Conservation (phyloP, 2,329 filamentous ascomycete genomes). For the Trichoderma polysporum region DNA sequence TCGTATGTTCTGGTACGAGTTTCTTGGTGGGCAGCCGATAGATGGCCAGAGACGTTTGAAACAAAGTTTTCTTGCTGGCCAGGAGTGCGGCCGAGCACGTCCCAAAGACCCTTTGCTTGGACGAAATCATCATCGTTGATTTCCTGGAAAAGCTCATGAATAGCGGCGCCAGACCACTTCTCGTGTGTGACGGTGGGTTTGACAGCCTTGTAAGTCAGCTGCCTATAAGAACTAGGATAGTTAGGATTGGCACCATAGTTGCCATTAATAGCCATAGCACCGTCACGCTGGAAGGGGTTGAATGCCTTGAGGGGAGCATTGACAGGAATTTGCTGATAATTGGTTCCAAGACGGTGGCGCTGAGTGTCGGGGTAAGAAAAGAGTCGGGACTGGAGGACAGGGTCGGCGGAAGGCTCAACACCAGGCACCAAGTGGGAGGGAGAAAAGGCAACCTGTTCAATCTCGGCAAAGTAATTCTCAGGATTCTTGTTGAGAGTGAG, state of each 20-base stretch:
- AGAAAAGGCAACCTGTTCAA: conserved; percentile 67
- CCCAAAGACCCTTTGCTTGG: conserved; percentile 50
- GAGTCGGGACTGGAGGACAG: conserved; percentile 59
- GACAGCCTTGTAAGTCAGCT: conserved; percentile 44
- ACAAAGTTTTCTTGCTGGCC: conserved; percentile 64
- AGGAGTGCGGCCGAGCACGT: conserved; percentile 45
- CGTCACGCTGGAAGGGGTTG: conserved; percentile 73
- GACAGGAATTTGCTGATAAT: conserved; percentile 64
- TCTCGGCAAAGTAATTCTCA: conserved; percentile 67
- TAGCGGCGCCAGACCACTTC: conserved; percentile 47
- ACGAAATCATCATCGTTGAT: conserved; percentile 51
- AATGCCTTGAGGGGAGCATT: conserved; percentile 56
- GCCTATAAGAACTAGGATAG: conserved; percentile 53
- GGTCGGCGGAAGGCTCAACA: conserved; percentile 61
- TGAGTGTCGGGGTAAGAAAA: conserved; percentile 64
- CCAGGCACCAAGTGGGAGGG: conserved; percentile 65
- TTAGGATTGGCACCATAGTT: conserved; percentile 62
- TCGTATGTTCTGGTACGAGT: conserved; percentile 59
- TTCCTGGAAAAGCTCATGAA: conserved; percentile 45
- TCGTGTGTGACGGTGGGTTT: conserved; percentile 46
- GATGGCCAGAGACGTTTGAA: conserved; percentile 57
- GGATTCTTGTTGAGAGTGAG: conserved; percentile 65
- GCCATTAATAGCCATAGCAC: conserved; percentile 66
- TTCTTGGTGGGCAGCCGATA: conserved; percentile 52
- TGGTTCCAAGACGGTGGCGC: conserved; percentile 61